Evolutionary conservation across 768 basidiomycete genomes (phyloP).

Genomic region (Pisolithus microcarpus): DNA sequence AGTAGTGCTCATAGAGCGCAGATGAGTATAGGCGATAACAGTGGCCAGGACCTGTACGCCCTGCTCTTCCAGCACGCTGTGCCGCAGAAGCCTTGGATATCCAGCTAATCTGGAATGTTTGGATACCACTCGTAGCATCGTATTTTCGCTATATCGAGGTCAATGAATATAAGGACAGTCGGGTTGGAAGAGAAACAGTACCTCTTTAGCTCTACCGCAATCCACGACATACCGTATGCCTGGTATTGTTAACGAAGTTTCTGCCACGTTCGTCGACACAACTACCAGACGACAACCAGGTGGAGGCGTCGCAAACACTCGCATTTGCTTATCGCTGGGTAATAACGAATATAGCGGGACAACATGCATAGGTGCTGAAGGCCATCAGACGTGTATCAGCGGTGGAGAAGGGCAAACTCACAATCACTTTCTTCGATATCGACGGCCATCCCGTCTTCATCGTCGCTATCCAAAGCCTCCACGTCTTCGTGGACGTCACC

Average conservation of each 20-base stretch:
- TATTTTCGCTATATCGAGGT: slow-evolving; percentile 58
- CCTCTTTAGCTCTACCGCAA: slow-evolving; percentile 92
- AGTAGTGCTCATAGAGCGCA: slow-evolving; percentile 88
- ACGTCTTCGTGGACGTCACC: slow-evolving; percentile 55
- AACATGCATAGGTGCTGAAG: slow-evolving; percentile 83
- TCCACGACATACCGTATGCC: slow-evolving; percentile 98
- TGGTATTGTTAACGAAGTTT: slow-evolving; percentile 95
- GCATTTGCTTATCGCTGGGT: slow-evolving; percentile 91
- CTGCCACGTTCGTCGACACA: slow-evolving; percentile 92
- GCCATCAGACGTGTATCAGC: not conserved
- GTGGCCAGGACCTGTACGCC: slow-evolving; percentile 96
- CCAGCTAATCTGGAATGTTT: slow-evolving; percentile 90
- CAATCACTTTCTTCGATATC: slow-evolving; percentile 63
- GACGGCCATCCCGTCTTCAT: slow-evolving; percentile 49
- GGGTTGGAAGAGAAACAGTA: slow-evolving; percentile 20
- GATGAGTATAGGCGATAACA: slow-evolving; percentile 97
- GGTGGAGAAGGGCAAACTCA: slow-evolving; percentile 24
- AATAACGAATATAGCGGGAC: slow-evolving; percentile 91
- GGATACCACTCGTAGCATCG: slow-evolving; percentile 74
- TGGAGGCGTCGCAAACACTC: slow-evolving; percentile 83
- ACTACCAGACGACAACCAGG: slow-evolving; percentile 79
- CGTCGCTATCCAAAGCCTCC: slow-evolving; percentile 71
- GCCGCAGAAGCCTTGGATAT: slow-evolving; percentile 91
- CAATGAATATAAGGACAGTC: not conserved
- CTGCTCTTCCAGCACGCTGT: slow-evolving; percentile 93